A percentile compares a stretch with the other conserved stretches of the same genome.
Conservation (phyloP, 2,329 filamentous ascomycete genomes). For the Verticillium isaacii region DNA sequence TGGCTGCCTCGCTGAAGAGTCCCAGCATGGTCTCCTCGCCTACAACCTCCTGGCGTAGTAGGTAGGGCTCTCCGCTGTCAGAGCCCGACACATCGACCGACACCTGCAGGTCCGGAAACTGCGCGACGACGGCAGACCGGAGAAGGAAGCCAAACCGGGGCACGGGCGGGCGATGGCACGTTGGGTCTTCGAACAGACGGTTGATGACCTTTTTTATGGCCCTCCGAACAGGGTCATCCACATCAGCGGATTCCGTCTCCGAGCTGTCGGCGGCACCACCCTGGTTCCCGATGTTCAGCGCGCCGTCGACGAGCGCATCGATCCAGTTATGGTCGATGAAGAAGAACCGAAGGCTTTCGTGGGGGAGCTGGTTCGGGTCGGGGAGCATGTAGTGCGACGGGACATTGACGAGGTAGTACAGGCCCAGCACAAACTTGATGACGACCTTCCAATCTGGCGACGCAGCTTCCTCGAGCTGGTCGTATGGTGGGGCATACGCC, state of each 20-base stretch:
- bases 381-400: conserved; percentile 35
- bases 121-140: conserved; percentile 28
- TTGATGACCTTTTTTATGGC: conserved; percentile 21
- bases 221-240: conserved; percentile 21
- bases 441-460: conserved; percentile 32
- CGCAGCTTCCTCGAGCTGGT: conserved; percentile 21
- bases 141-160: conserved; percentile 33
- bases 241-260: neutral
- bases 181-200: conserved; percentile 18
- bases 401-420: conserved; percentile 27
- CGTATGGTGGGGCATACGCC: conserved; percentile 6
- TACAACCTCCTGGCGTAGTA: conserved; percentile 26
- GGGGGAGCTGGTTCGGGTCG: conserved; percentile 27
- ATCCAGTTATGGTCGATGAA: conserved; percentile 38
- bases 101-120: conserved; percentile 31
- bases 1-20: conserved; percentile 23
- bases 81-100: conserved; percentile 13
- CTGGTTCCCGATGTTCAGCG: conserved; percentile 34
- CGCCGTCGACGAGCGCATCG: conserved; percentile 37
- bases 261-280: neutral
- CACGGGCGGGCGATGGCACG: conserved; percentile 19
- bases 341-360: conserved; percentile 38
- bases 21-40: conserved; percentile 24
- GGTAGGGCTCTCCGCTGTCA: conserved; percentile 18
- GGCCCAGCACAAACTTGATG: conserved; percentile 29